These are phyloP conservation scores for Vigna mungo DNA, from an alignment of 306 rosid genomes.

Conservation along the genomic window DNA sequence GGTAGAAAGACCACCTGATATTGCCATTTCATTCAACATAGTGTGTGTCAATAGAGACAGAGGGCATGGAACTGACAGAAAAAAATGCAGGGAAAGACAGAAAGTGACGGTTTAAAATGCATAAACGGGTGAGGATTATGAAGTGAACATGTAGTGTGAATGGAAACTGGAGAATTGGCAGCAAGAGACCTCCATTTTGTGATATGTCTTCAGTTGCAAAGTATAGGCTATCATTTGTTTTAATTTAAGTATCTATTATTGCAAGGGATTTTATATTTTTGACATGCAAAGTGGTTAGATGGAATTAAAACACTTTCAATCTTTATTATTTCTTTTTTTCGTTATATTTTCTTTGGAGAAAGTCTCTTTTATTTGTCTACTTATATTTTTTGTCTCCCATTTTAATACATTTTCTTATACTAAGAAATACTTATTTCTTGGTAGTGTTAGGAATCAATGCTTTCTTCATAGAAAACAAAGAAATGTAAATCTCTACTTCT, in stretches of 20 bases:
- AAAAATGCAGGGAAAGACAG: neutral
- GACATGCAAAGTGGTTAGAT: too few species aligned
- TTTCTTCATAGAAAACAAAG: too few species aligned
- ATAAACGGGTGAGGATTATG: conserved; percentile 14
- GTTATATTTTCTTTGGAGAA: conserved; percentile 21
- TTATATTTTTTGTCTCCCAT: conserved; percentile 14
- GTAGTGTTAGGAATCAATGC: too few species aligned
- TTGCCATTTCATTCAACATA: conserved; percentile 23
- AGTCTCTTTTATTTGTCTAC: conserved; percentile 2
- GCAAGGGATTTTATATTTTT: neutral
- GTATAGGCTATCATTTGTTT: neutral
- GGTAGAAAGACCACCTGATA: neutral
- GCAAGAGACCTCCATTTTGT: conserved; percentile 1
- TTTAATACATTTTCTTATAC: conserved; percentile 8
- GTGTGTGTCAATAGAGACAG: neutral
- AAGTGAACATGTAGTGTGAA: neutral
- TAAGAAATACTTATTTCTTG: conserved; percentile 8
- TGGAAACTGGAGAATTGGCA: neutral
- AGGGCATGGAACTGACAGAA: neutral
- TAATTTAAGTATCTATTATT: conserved; percentile 2
- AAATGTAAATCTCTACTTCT: too few species aligned
- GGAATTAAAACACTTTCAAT: conserved; percentile 11
- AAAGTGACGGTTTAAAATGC: neutral
- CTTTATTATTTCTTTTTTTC: neutral
- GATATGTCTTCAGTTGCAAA: neutral